phyloP scores from a whole-genome alignment of 1,139 yeast species.

The Tardiomyces depauwii region DNA sequence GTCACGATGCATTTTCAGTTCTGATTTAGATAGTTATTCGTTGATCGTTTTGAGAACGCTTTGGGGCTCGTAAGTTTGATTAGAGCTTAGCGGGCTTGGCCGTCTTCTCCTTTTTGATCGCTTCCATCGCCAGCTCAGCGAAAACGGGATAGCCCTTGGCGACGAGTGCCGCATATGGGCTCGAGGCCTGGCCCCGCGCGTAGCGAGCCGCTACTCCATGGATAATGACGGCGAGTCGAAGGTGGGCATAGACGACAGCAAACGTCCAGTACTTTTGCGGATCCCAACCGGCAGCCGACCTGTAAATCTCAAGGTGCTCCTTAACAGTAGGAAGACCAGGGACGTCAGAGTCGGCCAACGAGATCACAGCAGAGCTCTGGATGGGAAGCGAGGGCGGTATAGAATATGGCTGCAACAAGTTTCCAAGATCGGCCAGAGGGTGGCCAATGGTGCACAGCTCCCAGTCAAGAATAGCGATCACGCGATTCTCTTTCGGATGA shows the following conservation, averaged over 20 bases:
- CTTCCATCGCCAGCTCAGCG: conserved; percentile 27
- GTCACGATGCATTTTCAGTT: conserved; percentile 5
- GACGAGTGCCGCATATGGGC: conserved; percentile 40
- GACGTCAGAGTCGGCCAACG: conserved; percentile 4
- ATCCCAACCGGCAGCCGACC: conserved; percentile 20
- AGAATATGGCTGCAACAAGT: conserved; percentile 47
- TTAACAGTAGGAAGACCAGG: conserved; percentile 20
- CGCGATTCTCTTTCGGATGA: conserved; percentile 38
- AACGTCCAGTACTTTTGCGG: conserved; percentile 35
- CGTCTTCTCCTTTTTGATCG: conserved; percentile 10
- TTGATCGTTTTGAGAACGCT: background rate
- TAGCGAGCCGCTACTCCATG: conserved; percentile 62
- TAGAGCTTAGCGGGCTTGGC: background rate
- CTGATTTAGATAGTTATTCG: conserved; percentile 1
- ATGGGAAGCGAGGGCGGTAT: conserved; percentile 25
- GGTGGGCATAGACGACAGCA: conserved; percentile 50
- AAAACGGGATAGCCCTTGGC: conserved; percentile 37
- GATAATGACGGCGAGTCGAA: conserved; percentile 47
- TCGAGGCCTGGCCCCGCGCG: conserved; percentile 47
- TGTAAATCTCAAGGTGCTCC: conserved; percentile 16
- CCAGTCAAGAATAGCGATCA: conserved; percentile 56
- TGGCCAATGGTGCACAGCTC: conserved; percentile 60
- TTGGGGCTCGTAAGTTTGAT: background rate
- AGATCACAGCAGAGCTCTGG: background rate
- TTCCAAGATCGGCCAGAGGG: conserved; percentile 53